Evolutionary conservation across 306 rosid species (phyloP), one percentile per base, ranked within the genome.

Genomic region (Oxytropis ochrocephala): DNA sequence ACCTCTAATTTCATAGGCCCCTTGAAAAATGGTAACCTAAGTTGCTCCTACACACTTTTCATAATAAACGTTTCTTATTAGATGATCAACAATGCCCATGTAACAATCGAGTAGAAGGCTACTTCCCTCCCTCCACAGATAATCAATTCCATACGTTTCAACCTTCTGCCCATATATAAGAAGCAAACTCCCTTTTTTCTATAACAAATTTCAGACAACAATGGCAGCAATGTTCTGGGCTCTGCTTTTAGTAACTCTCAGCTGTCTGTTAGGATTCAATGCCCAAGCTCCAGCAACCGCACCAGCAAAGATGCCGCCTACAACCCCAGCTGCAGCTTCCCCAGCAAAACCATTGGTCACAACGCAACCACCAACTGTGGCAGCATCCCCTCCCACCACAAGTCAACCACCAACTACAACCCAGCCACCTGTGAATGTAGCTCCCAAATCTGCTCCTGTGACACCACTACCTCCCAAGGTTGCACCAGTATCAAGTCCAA

Each of bases 381-480:
- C 21, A 0, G 29, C 82, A 57, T 51, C 85, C 57, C 83, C 92
- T 2, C 81, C 91, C 0, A 7, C 83, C 14, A 67, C 88, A 21
- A 70, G 60, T 33, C 58, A 80, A 59, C 93, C 88, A 4, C 72
- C 79, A 11, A 44, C 75, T 6, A 51, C 80, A 57, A 51, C 85
- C 8, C 82, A 61, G n/a, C 85, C 92, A 1, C 91, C 87, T 1
- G 53, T 73, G 9, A 75, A 13, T 48, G 79, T 82, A 42, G 80
- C 80, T 53, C 86, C 88, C 10, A 73, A 63, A 36, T 21, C 88
- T 39, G 69, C 84, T 62, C 88, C 91, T 1, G 82, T 71, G 54
- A 69, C 88, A 59, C 35, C 88, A 33, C 88, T 92, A 8, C 46
- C 87, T 47, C 90, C 92, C 39, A 85, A 78, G 55, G 83, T 65